Percentiles rank a stretch among this genome's conserved stretches.
Conservation (phyloP, 2,329 filamentous ascomycete genomes). For the Arthrobotrys sphaeroides region DNA sequence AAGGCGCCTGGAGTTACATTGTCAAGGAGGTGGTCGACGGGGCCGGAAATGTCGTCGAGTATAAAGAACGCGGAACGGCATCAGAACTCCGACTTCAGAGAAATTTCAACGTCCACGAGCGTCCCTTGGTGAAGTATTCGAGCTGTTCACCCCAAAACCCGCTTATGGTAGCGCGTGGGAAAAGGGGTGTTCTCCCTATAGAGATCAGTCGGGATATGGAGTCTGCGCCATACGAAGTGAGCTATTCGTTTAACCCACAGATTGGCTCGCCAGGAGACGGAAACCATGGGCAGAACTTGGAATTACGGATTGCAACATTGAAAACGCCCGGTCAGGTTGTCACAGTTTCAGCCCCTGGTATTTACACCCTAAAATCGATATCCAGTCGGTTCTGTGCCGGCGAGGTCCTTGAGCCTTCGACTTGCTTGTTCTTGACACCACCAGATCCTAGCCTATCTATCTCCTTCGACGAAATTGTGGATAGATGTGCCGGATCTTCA, state of each 20-base stretch:
- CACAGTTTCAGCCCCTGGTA: conserved; percentile 76
- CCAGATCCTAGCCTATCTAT: conserved; percentile 82
- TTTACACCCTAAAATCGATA: conserved; percentile 85
- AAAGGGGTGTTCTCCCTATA: conserved; percentile 63
- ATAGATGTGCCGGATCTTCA: conserved; percentile 93
- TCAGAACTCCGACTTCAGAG: conserved; percentile 72
- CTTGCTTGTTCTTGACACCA: conserved; percentile 91
- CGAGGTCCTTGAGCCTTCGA: conserved; percentile 90
- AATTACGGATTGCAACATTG: conserved; percentile 64
- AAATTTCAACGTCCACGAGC: conserved; percentile 84
- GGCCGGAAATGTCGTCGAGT: conserved; percentile 85
- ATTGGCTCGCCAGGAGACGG: conserved; percentile 65
- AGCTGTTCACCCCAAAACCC: conserved; percentile 83
- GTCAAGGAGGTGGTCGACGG: conserved; percentile 93
- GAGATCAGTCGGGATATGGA: conserved; percentile 59
- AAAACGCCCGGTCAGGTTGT: conserved; percentile 55
- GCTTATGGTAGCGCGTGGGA: conserved; percentile 82
- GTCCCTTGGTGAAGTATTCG: conserved; percentile 75
- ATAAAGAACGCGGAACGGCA: conserved; percentile 66
- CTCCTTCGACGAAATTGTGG: conserved; percentile 81
- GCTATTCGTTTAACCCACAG: conserved; percentile 83
- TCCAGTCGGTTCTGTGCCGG: conserved; percentile 83
- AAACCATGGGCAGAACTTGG: conserved; percentile 13
- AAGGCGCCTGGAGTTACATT: conserved; percentile 86
- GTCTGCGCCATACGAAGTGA: conserved; percentile 75